Evolutionary conservation across 1,139 yeast genomes (phyloP), one percentile per base, ranked within the genome.

Genomic region (Blastobotrys illinoisensis): DNA sequence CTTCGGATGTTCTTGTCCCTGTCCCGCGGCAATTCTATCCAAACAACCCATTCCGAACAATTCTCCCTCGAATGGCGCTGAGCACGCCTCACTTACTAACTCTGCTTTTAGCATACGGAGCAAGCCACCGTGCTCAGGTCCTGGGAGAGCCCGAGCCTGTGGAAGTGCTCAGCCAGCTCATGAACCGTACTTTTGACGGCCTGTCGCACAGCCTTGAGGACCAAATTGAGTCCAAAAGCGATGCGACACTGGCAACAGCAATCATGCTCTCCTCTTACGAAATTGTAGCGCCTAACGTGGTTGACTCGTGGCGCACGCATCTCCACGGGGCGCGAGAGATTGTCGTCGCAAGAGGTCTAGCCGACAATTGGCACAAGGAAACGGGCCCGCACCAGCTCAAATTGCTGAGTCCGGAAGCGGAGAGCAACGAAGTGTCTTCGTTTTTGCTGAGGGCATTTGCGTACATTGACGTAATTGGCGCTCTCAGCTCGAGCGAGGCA

Each of bases 401-500:
- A 21, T 54, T 65, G 13, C 47, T 63, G 18, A 60, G 58, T 45
- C 59, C 59, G 21, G 60, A 56, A 20, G 51, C 64, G 5, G 55
- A 64, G 47, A 74, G 71, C 48, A 67, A 74, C 6, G 79, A 81
- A 60, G 74, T 83, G 9, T 70, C 82, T 0, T 83, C 76, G 60
- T 86, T 87, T 63, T 71, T 87, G 54, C 75, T 82, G 65, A 71
- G 93, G 55, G 84, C 91, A 86, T 84, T 83, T 64, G 86, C 85
- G 0, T 87, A 85, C 62, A 74, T 85, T 49, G 91, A 86, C 62
- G 81, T 85, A 1, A 77, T 86, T 44, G 88, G 90, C 0, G 79
- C 85, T 1, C 70, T 86, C 36, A 62, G 67, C 26, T 64, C 70
- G 3, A 58, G 64, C 21, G 51, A 60, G 18, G 68, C 68, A 1